phyloP scores from a whole-genome alignment of 331 rosid genomes.

The Telfairia occidentalis region DNA sequence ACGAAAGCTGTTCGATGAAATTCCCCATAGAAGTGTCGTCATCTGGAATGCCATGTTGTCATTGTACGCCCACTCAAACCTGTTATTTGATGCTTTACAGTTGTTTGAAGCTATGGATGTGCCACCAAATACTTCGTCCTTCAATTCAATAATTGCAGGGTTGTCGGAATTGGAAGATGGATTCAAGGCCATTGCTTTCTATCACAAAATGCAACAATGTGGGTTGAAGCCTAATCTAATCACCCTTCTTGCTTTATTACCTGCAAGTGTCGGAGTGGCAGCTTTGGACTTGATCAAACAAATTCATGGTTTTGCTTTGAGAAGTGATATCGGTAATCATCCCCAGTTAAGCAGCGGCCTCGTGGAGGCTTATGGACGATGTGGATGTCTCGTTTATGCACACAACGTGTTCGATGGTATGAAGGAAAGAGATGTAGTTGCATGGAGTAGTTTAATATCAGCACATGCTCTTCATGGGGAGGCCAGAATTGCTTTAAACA shows the following conservation, averaged over 20 bases:
- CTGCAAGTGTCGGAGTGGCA: constrained; percentile 35
- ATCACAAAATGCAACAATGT: constrained; percentile 26
- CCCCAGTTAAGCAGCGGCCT: constrained; percentile 46
- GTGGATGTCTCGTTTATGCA: constrained; percentile 35
- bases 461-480: constrained; percentile 55
- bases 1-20: constrained; percentile 50
- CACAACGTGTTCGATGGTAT: constrained; percentile 23
- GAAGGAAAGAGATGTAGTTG: constrained; percentile 46
- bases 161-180: constrained; percentile 22
- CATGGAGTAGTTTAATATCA: constrained; percentile 60
- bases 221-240: constrained; percentile 34
- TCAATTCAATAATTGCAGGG: constrained; percentile 42
- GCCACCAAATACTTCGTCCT: constrained; percentile 35
- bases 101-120: constrained; percentile 39
- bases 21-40: constrained; percentile 33
- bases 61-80: constrained; percentile 19
- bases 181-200: constrained; percentile 31
- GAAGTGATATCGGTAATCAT: constrained; percentile 29
- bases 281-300: constrained; percentile 48
- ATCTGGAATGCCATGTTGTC: constrained; percentile 58
- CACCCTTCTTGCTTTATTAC: constrained; percentile 50
- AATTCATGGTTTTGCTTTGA: constrained; percentile 43
- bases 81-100: constrained; percentile 22
- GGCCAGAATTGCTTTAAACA: constrained; percentile 37
- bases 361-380: constrained; percentile 54